Conservation (phyloP, 1,284 basidiomycete genomes). For the Kalmanozyma brasiliensis region DNA sequence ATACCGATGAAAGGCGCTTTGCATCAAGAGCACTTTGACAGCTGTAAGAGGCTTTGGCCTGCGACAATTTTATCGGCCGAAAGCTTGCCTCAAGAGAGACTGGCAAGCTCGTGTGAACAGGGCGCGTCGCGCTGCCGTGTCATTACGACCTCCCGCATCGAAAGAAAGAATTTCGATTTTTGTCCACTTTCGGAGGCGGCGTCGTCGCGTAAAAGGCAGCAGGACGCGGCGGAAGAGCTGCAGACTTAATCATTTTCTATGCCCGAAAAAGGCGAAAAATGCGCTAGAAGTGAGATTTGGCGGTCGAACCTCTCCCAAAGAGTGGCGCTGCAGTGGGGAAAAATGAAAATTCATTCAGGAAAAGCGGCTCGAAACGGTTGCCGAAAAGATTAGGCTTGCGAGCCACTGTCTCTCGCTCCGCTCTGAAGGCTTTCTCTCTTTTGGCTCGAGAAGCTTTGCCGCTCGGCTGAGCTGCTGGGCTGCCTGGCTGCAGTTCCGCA, state of each 20-base stretch:
- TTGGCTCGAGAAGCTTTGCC: not conserved
- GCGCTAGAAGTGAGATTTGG: constrained; percentile 16
- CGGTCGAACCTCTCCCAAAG: too few relatives aligned
- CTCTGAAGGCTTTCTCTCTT: not conserved
- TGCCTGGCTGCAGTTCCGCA: constrained; percentile 35
- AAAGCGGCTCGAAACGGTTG: constrained; percentile 13
- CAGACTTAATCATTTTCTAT: constrained; percentile 29
- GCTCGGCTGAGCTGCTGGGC: not conserved
- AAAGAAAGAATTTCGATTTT: not conserved
- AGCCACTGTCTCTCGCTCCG: not conserved
- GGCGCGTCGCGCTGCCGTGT: constrained; percentile 6
- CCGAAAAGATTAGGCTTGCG: constrained; percentile 1
- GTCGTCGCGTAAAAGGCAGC: constrained; percentile 10
- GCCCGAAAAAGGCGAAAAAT: not conserved
- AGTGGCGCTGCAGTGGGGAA: constrained; percentile 2
- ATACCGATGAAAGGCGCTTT: too few relatives aligned
- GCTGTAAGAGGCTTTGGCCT: too few relatives aligned
- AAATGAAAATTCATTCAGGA: constrained; percentile 10
- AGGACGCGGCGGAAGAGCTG: constrained; percentile 5
- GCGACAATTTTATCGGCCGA: constrained; percentile 11
- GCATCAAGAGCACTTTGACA: too few relatives aligned
- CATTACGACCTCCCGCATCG: constrained; percentile 6
- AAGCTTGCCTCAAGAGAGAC: too few relatives aligned
- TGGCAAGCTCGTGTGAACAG: constrained; percentile 19
- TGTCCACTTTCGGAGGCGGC: constrained; percentile 5